Conservation (phyloP, 768 basidiomycete genomes). For the Lactifluus piperatus region DNA sequence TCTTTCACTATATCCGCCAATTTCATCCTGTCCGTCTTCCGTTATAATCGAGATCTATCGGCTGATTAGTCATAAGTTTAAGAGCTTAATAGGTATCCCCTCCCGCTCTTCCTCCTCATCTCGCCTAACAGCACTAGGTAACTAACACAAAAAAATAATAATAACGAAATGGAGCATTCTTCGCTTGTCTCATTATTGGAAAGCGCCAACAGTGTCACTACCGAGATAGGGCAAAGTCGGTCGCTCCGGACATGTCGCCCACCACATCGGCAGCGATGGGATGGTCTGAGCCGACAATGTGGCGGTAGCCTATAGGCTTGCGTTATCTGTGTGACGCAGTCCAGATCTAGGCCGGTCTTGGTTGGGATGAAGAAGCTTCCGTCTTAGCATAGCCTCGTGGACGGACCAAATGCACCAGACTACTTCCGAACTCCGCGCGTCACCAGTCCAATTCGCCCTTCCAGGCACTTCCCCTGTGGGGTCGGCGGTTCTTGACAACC, state of each 20-base stretch:
- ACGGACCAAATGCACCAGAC: slow-evolving; percentile 7
- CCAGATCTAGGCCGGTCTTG: slow-evolving; percentile 19
- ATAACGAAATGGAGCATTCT: not conserved
- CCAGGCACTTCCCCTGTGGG: slow-evolving; percentile 20
- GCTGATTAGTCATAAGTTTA: slow-evolving; percentile 33
- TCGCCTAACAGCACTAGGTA: slow-evolving; percentile 5
- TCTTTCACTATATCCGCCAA: slow-evolving; percentile 28
- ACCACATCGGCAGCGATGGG: slow-evolving; percentile 5
- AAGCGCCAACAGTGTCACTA: not conserved
- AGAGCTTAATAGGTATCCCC: slow-evolving; percentile 35
- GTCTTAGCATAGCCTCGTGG: slow-evolving; percentile 19
- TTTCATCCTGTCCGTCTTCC: slow-evolving; percentile 36
- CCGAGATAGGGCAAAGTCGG: not conserved
- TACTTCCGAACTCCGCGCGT: slow-evolving; percentile 20
- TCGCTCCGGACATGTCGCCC: not conserved
- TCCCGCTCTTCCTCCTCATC: slow-evolving; percentile 22
- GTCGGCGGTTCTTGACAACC: slow-evolving; percentile 19
- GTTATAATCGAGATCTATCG: slow-evolving; percentile 35
- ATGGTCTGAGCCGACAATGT: slow-evolving; percentile 8
- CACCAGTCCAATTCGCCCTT: slow-evolving; percentile 12
- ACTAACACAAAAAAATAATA: not conserved
- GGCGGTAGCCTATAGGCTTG: slow-evolving; percentile 7
- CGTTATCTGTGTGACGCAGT: slow-evolving; percentile 16
- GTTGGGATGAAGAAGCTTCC: slow-evolving; percentile 17
- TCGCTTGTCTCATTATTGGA: slow-evolving; percentile 9